A percentile compares a stretch with the other conserved stretches of the same genome.
These are phyloP conservation scores for Botrytis galanthina DNA, from an alignment of 2,329 filamentous ascomycete genomes.

Conservation along the genomic window DNA sequence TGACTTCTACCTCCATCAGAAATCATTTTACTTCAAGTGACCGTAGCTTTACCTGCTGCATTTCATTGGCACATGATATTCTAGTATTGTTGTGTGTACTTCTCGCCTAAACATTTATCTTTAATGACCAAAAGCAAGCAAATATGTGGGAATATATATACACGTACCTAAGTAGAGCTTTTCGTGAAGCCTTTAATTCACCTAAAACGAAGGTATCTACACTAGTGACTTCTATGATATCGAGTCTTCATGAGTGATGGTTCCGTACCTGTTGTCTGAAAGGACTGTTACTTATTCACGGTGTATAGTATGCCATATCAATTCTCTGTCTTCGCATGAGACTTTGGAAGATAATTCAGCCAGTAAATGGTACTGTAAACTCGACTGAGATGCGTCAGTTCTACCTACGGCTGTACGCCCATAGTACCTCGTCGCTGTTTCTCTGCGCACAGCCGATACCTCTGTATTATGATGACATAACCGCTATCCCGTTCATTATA, in stretches of 20 bases:
- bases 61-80: background rate
- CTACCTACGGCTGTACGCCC: background rate
- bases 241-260: accelerated
- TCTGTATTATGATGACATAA: background rate
- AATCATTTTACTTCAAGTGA: background rate
- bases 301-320: background rate
- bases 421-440: accelerated
- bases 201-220: background rate
- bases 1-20: background rate
- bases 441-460: accelerated
- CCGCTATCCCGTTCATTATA: background rate
- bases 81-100: background rate
- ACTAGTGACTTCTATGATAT: background rate
- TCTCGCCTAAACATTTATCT: background rate
- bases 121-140: background rate
- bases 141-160: background rate
- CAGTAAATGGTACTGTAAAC: background rate
- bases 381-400: background rate
- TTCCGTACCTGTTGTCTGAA: accelerated
- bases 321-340: background rate
- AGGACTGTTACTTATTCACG: background rate
- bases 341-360: background rate
- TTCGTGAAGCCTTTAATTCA: background rate
- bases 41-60: background rate
- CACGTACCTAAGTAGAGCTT: background rate